Conservation (phyloP, 805 yeast genomes). For the Metschnikowia arizonensis region DNA sequence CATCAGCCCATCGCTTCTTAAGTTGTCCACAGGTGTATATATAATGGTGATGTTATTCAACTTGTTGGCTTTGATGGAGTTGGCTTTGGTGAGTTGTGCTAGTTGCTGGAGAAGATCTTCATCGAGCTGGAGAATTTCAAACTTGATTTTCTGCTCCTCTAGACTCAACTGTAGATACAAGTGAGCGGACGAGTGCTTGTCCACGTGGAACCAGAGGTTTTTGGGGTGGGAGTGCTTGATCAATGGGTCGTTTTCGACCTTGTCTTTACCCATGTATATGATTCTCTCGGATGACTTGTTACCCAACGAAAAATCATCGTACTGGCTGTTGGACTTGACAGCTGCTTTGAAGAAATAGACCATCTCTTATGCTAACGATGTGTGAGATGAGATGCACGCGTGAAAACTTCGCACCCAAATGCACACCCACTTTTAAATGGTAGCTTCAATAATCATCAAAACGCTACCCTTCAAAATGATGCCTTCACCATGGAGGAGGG, state of each 20-base stretch:
- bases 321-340: conserved; percentile 6
- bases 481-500: no score
- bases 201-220: conserved; percentile 80
- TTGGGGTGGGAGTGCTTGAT: conserved; percentile 60
- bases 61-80: conserved; percentile 74
- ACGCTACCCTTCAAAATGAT: no score
- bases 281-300: conserved; percentile 4
- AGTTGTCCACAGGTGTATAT: conserved; percentile 70
- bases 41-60: conserved; percentile 60
- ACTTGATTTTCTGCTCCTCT: conserved; percentile 44
- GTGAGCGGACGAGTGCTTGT: conserved; percentile 73
- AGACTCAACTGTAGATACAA: conserved; percentile 56
- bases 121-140: conserved; percentile 36
- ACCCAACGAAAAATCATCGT: conserved; percentile 20
- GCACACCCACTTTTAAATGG: no score
- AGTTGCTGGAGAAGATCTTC: conserved; percentile 44
- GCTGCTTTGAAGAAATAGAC: conserved; percentile 19
- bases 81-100: conserved; percentile 72
- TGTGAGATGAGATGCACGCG: conserved; percentile 2
- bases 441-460: no score
- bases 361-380: conserved; percentile 9
- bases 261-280: conserved; percentile 70
- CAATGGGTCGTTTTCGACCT: conserved; percentile 54
- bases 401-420: neutral
- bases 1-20: conserved; percentile 66